Base-by-base conservation (phyloP, 108 stramenopile genomes). In the Schizochytrium sp. region DNA sequence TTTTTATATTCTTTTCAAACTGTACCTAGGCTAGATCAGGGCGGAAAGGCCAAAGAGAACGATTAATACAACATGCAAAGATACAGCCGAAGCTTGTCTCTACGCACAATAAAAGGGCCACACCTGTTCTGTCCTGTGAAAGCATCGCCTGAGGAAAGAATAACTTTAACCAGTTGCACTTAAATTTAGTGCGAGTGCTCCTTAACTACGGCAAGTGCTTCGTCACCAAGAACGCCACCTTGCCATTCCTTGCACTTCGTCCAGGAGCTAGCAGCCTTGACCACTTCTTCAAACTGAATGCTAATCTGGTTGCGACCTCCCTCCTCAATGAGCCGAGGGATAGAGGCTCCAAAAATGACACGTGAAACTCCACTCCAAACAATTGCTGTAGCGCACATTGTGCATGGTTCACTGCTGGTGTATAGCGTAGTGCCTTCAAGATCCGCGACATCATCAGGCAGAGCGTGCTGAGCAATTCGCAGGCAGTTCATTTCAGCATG, bases 361-460 rank as follows among this genome's bases (percentile, higher is more conserved):
- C 76, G 76, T 5, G 50, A 55, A 38, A 83, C 76, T 2, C 76
- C 28, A 53, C 76, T 83, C 76, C 76, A 83, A 17, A 83, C 53
- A 40, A 83, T 83, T 7, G 76, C 76, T 12, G 76, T 55, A 46
- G 76, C 76, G 47, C 76, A 83, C 76, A 83, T 83, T 5, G 76
- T 47, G 76, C 76, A 83, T 8, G 76, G 76, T 42, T 83, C 76
- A 38, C 50, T 55, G 76, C 50, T 55, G 2, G 76, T 55, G 76
- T 83, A 83, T 0, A 83, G 76, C 50, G 76, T 83, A 40, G 50
- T 55, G 76, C 76, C 76, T 53, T 83, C 50, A 8, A 83, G 53
- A 40, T 55, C 53, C 42, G 64, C 64, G 3, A 2, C 2, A 10
- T 83, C 76, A 8, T 55, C 76, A 5, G 76, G 76, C 4, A 83